Conservation (phyloP, 148 eudicot species). For the Amaranthus palmeri region DNA sequence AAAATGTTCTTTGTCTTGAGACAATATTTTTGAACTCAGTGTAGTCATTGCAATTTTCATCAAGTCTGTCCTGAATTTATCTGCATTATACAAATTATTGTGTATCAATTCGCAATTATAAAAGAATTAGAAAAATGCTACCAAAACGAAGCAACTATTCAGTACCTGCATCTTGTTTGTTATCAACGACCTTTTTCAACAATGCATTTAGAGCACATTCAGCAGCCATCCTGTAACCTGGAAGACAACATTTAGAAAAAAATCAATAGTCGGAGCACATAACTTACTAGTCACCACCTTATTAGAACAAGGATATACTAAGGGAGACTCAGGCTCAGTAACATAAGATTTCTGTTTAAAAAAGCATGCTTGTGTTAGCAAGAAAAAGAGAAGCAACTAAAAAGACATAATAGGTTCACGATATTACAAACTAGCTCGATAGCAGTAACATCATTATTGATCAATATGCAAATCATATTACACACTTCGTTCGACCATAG, state of each 20-base stretch:
- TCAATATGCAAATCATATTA: background rate
- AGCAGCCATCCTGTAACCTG: slow-evolving; percentile 97
- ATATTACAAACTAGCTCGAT: no score
- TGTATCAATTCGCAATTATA: slow-evolving; percentile 7
- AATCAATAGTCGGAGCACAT: slow-evolving; percentile 5
- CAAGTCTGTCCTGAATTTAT: slow-evolving; percentile 84
- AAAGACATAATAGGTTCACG: background rate
- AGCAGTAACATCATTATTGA: background rate
- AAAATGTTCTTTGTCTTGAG: slow-evolving; percentile 97
- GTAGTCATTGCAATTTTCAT: slow-evolving; percentile 98
- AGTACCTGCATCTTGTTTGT: slow-evolving; percentile 81
- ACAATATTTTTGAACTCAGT: slow-evolving; percentile 89
- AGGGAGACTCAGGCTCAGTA: slow-evolving; percentile 2
- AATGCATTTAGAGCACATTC: slow-evolving; percentile 86
- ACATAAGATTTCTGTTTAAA: background rate
- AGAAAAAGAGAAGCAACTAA: background rate
- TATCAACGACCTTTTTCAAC: slow-evolving; percentile 72
- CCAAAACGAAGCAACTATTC: background rate
- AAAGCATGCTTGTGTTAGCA: background rate
- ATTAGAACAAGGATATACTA: background rate
- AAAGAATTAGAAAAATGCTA: background rate
- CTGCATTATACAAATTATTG: slow-evolving; percentile 38
- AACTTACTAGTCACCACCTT: background rate
- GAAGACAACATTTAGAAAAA: background rate
- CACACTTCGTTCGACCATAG: background rate